Evolutionary conservation across 2,329 filamentous ascomycete species (phyloP).

Genomic region (Reticulascus tulasneorum): DNA sequence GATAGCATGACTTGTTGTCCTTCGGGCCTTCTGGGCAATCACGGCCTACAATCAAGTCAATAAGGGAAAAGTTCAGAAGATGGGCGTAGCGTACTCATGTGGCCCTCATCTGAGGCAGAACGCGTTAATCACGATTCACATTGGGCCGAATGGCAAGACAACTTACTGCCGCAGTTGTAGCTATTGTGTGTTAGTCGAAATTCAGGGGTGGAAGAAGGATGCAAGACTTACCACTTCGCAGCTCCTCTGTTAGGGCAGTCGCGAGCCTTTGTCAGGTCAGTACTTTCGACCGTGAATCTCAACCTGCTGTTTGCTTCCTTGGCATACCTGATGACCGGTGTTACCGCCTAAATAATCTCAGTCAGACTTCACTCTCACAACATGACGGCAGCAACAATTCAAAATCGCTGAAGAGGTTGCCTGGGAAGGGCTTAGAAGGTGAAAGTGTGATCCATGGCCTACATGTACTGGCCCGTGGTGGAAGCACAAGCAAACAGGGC

Average conservation of each 20-base stretch:
- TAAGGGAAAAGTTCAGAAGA: conserved; percentile 10
- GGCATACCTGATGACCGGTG: conserved; percentile 19
- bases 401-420: too few species aligned
- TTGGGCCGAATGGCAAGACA: conserved; percentile 16
- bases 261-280: conserved; percentile 57
- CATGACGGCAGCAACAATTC: too few species aligned
- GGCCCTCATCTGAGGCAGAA: conserved; percentile 52
- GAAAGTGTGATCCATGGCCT: too few species aligned
- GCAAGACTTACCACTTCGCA: conserved; percentile 67
- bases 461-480: too few species aligned
- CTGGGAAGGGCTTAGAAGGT: too few species aligned
- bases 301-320: background rate
- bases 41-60: conserved; percentile 55
- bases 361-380: too few species aligned
- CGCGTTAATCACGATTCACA: conserved; percentile 17
- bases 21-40: conserved; percentile 88
- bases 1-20: conserved; percentile 76
- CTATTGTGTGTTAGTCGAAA: conserved; percentile 36
- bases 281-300: conserved; percentile 3
- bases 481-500: too few species aligned
- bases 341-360: conserved; percentile 18
- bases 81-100: conserved; percentile 70
- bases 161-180: conserved; percentile 78
- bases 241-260: conserved; percentile 83
- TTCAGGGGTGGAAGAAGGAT: background rate